Conservation (phyloP, 169 alveolate species). For the Cryptosporidium sp. region DNA sequence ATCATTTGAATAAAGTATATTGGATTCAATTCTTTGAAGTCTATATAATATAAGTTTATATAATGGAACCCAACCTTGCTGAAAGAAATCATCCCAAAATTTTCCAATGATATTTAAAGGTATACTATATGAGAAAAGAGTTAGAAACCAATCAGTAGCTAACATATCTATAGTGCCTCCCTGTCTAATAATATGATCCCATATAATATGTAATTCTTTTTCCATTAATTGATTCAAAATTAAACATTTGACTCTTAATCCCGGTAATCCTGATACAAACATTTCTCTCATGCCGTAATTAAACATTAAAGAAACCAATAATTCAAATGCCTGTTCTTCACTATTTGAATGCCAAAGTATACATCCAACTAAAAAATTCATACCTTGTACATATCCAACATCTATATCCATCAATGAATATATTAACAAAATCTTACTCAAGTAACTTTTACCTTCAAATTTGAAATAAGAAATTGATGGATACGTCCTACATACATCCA, state of each 20-base stretch:
- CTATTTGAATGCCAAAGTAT: slow-evolving; percentile 86
- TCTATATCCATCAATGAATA: slow-evolving; percentile 65
- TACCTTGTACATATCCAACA: slow-evolving; percentile 90
- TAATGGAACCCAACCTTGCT: slow-evolving; percentile 86
- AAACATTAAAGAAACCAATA: slow-evolving; percentile 82
- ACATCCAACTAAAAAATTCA: slow-evolving; percentile 87
- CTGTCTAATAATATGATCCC: slow-evolving; percentile 60
- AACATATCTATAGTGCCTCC: slow-evolving; percentile 84
- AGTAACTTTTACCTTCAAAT: slow-evolving; percentile 34
- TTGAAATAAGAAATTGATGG: slow-evolving; percentile 62
- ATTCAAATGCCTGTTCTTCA: slow-evolving; percentile 86
- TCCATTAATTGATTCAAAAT: slow-evolving; percentile 44
- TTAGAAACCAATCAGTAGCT: slow-evolving; percentile 88
- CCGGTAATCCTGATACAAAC: slow-evolving; percentile 78
- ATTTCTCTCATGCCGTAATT: slow-evolving; percentile 85
- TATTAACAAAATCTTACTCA: slow-evolving; percentile 39
- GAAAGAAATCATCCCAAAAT: slow-evolving; percentile 85
- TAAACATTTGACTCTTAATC: slow-evolving; percentile 36
- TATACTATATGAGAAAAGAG: slow-evolving; percentile 85
- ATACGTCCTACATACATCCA: slow-evolving; percentile 75
- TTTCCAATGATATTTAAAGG: slow-evolving; percentile 79
- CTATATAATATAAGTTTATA: slow-evolving; percentile 82
- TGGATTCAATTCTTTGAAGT: slow-evolving; percentile 76
- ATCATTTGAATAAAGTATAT: slow-evolving; percentile 54
- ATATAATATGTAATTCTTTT: slow-evolving; percentile 7